Conservation (phyloP, 2,329 filamentous ascomycete genomes). For the Trichoderma guizhouense region DNA sequence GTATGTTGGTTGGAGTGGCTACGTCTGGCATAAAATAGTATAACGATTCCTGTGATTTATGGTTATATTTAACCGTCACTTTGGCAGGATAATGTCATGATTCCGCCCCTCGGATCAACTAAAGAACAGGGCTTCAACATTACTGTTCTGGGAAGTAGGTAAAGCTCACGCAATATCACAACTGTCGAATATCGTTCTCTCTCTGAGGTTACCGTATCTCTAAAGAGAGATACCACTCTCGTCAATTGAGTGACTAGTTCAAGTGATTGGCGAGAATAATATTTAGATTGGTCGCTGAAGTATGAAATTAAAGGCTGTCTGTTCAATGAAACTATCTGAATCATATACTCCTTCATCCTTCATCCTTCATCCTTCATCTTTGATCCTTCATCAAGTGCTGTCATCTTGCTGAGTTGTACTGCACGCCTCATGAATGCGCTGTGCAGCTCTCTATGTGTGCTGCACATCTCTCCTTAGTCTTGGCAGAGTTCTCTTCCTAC, state of each 20-base stretch:
- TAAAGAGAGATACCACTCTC: background rate
- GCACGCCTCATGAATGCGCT: background rate
- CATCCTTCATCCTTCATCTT: no score
- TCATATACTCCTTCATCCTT: background rate
- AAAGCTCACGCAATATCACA: no score
- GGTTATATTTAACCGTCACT: no score
- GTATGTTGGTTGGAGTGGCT: no score
- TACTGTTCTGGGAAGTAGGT: no score
- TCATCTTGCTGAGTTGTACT: background rate
- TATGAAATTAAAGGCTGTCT: background rate
- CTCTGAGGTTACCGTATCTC: background rate
- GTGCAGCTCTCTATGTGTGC: background rate
- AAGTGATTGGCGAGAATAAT: background rate
- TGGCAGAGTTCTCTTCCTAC: background rate
- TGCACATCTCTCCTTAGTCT: background rate
- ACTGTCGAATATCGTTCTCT: background rate
- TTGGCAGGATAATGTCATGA: no score
- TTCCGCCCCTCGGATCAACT: no score
- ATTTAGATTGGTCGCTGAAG: background rate
- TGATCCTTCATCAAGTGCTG: background rate
- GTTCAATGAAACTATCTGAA: background rate
- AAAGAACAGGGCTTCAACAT: no score
- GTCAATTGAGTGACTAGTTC: background rate
- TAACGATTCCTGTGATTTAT: no score
- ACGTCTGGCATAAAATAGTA: no score